Percentiles rank a stretch among this genome's conserved stretches.
These are phyloP conservation scores for Rhizophagus prolifer DNA, from an alignment of 192 early-diverging fungal species.

Conservation along the genomic window DNA sequence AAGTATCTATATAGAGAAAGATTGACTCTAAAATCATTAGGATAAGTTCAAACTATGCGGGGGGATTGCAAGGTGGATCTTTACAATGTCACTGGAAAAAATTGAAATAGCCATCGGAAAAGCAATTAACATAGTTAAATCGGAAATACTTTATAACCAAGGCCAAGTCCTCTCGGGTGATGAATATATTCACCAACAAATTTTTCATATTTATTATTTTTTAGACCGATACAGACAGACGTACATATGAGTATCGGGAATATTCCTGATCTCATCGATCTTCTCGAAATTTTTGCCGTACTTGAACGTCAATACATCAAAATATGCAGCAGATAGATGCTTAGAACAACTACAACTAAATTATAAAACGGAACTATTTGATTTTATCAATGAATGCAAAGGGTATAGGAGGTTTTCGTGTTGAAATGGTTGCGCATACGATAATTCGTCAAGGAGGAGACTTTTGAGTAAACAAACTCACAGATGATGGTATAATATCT, in stretches of 20 bases:
- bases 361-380: conserved; percentile 6
- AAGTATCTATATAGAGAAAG: background rate
- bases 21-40: background rate
- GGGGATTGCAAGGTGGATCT: background rate
- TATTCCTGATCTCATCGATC: no score
- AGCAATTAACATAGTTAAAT: background rate
- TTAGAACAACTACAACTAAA: background rate
- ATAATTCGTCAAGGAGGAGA: background rate
- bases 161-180: background rate
- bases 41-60: background rate
- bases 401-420: background rate
- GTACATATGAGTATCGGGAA: no score
- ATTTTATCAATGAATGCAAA: background rate
- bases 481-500: background rate
- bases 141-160: background rate
- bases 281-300: background rate
- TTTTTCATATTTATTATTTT: no score
- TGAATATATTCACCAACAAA: background rate
- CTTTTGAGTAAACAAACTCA: background rate
- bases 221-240: no score
- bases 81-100: background rate
- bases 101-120: background rate
- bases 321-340: conserved; percentile 4
- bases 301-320: background rate
- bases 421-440: background rate